Conservation (phyloP, 1,284 basidiomycete genomes). For the Wallemia hederae region DNA sequence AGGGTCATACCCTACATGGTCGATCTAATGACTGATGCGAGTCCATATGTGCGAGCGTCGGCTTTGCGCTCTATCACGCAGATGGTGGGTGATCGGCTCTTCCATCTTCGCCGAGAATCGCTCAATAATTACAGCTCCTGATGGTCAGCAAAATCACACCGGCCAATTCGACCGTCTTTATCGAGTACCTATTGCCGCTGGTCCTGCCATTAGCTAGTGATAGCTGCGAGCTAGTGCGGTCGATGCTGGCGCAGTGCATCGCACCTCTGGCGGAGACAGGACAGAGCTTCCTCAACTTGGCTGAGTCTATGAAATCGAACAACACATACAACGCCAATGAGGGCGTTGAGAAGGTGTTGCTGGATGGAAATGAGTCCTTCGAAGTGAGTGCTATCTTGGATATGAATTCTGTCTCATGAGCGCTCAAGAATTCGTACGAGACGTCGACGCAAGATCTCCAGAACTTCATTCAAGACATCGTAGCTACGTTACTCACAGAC, state of each 20-base stretch:
- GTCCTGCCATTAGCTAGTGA: conserved; percentile 54
- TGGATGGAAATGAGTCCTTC: conserved; percentile 31
- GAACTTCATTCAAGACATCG: conserved; percentile 54
- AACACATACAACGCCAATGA: conserved; percentile 39
- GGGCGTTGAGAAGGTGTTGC: conserved; percentile 41
- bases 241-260: conserved; percentile 62
- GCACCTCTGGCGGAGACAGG: conserved; percentile 57
- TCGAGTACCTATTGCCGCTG: conserved; percentile 85
- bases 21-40: conserved; percentile 59
- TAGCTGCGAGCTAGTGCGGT: conserved; percentile 58
- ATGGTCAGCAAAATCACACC: conserved; percentile 63
- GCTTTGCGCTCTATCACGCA: conserved; percentile 56
- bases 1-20: conserved; percentile 76
- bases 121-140: conserved; percentile 38
- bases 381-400: conserved; percentile 4
- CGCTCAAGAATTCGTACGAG: conserved; percentile 51
- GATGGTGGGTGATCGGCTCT: conserved; percentile 36
- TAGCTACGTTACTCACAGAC: conserved; percentile 35
- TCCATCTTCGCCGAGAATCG: too few relatives aligned
- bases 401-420: conserved; percentile 2
- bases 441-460: conserved; percentile 58
- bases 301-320: conserved; percentile 57
- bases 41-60: conserved; percentile 43
- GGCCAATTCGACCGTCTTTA: conserved; percentile 55
- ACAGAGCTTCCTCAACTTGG: conserved; percentile 63